A percentile compares a stretch with the other conserved stretches of the same genome.
Evolutionary conservation across 768 basidiomycete species (phyloP).

Genomic region (Tylopilus sp.): DNA sequence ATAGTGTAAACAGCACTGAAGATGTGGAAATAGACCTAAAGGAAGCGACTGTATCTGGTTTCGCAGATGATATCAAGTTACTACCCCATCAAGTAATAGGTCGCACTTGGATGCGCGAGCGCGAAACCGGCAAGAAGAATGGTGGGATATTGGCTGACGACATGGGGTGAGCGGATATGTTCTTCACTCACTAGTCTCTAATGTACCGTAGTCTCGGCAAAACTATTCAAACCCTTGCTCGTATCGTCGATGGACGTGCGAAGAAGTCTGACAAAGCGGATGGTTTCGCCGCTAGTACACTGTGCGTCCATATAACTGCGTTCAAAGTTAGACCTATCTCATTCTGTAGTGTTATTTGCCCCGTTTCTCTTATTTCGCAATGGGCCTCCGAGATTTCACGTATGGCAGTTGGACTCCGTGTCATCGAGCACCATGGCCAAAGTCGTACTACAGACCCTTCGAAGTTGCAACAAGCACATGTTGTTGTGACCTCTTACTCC

Average conservation of each 20-base stretch:
- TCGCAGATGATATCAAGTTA: conserved; percentile 63
- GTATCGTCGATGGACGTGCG: conserved; percentile 81
- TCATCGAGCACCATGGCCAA: conserved; percentile 82
- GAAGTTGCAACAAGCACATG: conserved; percentile 51
- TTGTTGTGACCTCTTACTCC: conserved; percentile 87
- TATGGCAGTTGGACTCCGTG: conserved; percentile 61
- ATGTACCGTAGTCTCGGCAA: conserved; percentile 62
- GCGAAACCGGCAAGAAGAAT: conserved; percentile 72
- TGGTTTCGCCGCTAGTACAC: conserved; percentile 67
- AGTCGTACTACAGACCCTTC: conserved; percentile 63
- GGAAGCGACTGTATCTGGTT: conserved; percentile 74
- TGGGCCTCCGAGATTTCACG: conserved; percentile 86
- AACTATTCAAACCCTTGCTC: conserved; percentile 86
- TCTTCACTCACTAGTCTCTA: not conserved
- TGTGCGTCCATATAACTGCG: conserved; percentile 39
- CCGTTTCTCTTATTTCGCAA: conserved; percentile 83
- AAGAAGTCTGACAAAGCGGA: conserved; percentile 64
- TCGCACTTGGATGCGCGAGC: conserved; percentile 80
- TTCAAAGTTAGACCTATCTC: not conserved
- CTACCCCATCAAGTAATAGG: conserved; percentile 89
- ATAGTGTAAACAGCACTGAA: conserved; percentile 55
- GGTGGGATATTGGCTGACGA: conserved; percentile 94
- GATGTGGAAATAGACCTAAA: conserved; percentile 48
- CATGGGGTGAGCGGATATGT: conserved; percentile 57
- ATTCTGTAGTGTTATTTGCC: conserved; percentile 71